A percentile compares a stretch with the other conserved stretches of the same genome.
phyloP scores from a whole-genome alignment of 2,329 filamentous ascomycete genomes.

The Rhynchosporium agropyri region DNA sequence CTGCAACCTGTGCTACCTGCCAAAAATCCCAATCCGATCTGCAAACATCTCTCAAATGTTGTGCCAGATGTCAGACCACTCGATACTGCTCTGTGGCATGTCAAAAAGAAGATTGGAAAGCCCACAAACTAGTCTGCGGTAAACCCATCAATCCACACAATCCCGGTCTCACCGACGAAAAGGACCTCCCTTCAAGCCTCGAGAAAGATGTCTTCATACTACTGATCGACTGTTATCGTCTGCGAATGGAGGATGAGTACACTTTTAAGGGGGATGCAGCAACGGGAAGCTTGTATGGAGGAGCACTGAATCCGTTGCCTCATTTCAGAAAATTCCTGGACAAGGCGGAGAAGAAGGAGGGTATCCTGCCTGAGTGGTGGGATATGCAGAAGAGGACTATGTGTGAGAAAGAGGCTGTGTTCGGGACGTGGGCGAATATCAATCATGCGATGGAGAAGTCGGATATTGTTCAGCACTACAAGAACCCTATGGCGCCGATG shows the following conservation, averaged over 20 bases:
- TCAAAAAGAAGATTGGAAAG: background rate
- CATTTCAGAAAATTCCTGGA: slow-evolving; percentile 28
- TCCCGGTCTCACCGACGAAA: slow-evolving; percentile 14
- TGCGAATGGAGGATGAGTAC: slow-evolving; percentile 30
- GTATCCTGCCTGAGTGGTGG: slow-evolving; percentile 27
- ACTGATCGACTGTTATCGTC: slow-evolving; percentile 30
- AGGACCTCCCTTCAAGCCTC: slow-evolving; percentile 21
- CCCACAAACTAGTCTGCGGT: background rate
- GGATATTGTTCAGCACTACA: slow-evolving; percentile 30
- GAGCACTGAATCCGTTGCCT: slow-evolving; percentile 13
- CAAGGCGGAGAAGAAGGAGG: slow-evolving; percentile 24
- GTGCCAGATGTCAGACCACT: background rate
- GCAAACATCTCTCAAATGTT: background rate
- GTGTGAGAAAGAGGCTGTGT: slow-evolving; percentile 23
- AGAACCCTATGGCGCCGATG: slow-evolving; percentile 27
- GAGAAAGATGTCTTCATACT: slow-evolving; percentile 24
- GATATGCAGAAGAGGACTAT: slow-evolving; percentile 22
- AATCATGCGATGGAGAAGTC: slow-evolving; percentile 25
- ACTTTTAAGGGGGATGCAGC: slow-evolving; percentile 12
- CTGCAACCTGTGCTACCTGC: background rate
- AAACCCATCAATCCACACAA: background rate
- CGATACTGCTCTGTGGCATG: background rate
- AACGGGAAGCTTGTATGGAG: slow-evolving; percentile 20
- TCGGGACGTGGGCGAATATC: slow-evolving; percentile 21
- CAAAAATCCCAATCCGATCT: background rate